These are phyloP conservation scores for Lizonia empirigonia DNA, from an alignment of 2,329 filamentous ascomycete genomes.

Conservation along the genomic window DNA sequence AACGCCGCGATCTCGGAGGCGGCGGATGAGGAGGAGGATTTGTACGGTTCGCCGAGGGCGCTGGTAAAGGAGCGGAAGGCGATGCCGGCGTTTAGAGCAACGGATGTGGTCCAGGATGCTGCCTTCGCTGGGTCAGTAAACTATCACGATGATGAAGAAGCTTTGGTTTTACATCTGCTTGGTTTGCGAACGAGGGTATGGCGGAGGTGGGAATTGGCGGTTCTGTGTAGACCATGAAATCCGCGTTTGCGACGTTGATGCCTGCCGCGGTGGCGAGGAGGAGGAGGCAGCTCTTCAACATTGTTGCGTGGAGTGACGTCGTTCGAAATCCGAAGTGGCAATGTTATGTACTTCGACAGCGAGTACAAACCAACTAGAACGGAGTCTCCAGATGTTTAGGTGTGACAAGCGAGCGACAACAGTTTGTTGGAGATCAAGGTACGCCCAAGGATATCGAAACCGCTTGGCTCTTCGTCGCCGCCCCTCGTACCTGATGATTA, in stretches of 20 bases:
- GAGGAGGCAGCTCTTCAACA: conserved; percentile 24
- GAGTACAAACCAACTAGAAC: neutral
- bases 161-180: conserved; percentile 23
- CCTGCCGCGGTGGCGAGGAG: conserved; percentile 24
- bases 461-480: conserved; percentile 5
- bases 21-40: conserved; percentile 34
- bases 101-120: conserved; percentile 35
- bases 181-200: conserved; percentile 33
- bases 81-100: conserved; percentile 33
- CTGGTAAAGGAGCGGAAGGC: conserved; percentile 30
- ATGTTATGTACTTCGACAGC: neutral
- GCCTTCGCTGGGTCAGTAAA: conserved; percentile 23
- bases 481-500: conserved; percentile 13
- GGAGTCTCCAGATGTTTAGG: neutral
- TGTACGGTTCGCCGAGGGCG: conserved; percentile 31
- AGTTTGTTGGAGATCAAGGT: neutral
- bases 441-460: neutral
- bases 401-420: neutral
- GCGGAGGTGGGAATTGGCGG: conserved; percentile 37
- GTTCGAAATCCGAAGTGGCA: neutral
- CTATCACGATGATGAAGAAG: neutral
- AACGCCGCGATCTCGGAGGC: conserved; percentile 36
- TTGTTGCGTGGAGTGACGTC: neutral
- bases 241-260: conserved; percentile 26
- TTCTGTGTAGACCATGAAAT: conserved; percentile 42